These are phyloP conservation scores for Alternaria sp. DNA, from an alignment of 2,329 filamentous ascomycete species.

Conservation along the genomic window DNA sequence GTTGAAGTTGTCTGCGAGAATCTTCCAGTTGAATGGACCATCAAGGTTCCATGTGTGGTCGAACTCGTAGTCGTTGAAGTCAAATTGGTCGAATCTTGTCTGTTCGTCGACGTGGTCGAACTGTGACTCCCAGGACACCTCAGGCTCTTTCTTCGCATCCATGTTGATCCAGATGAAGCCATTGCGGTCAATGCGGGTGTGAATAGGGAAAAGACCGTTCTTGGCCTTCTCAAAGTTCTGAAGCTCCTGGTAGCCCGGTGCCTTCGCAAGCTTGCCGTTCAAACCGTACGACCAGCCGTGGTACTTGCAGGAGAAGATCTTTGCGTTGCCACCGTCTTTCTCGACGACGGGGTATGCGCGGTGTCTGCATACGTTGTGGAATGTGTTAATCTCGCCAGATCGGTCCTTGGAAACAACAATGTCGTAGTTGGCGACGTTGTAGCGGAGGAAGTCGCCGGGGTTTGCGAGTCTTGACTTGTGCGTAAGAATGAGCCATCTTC, in stretches of 20 bases:
- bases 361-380: conserved; percentile 58
- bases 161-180: conserved; percentile 51
- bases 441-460: conserved; percentile 65
- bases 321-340: conserved; percentile 49
- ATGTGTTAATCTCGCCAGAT: conserved; percentile 51
- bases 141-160: conserved; percentile 42
- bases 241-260: conserved; percentile 53
- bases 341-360: conserved; percentile 55
- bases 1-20: conserved; percentile 67
- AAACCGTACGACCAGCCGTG: conserved; percentile 59
- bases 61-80: conserved; percentile 58
- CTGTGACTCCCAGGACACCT: conserved; percentile 42
- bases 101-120: conserved; percentile 47
- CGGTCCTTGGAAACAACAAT: conserved; percentile 49
- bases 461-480: conserved; percentile 61
- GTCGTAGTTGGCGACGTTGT: conserved; percentile 55
- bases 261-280: conserved; percentile 55
- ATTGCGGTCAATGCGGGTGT: conserved; percentile 41
- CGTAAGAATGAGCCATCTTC: conserved; percentile 65
- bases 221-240: conserved; percentile 51
- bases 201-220: conserved; percentile 48
- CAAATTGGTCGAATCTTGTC: conserved; percentile 41
- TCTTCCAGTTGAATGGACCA: conserved; percentile 47
- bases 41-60: conserved; percentile 46
- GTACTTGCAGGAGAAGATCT: conserved; percentile 55